Conservation (phyloP, 495 filamentous ascomycete genomes). For the Lasiosphaeria miniovina region DNA sequence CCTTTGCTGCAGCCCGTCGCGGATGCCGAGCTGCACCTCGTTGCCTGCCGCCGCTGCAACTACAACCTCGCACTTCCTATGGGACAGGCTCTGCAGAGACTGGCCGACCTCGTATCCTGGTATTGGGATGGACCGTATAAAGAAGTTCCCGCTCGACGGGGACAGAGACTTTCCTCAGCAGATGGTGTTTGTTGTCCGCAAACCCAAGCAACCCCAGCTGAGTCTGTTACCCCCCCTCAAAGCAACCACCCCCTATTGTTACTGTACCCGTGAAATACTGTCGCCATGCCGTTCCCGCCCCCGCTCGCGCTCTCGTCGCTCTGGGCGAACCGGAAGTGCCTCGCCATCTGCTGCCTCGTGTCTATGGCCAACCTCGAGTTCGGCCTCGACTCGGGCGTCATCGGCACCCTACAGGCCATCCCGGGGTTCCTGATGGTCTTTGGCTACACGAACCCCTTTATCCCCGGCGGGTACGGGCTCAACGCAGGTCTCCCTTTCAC, state of each 20-base stretch:
- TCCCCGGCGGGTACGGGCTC: slow-evolving; percentile 13
- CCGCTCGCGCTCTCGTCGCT: background rate
- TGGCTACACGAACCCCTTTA: slow-evolving; percentile 11
- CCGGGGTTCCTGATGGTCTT: slow-evolving; percentile 51
- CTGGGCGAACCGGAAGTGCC: slow-evolving; percentile 11
- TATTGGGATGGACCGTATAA: too few species aligned
- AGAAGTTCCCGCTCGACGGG: too few species aligned
- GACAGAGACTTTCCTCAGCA: too few species aligned
- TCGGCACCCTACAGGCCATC: slow-evolving; percentile 59
- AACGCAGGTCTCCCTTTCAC: background rate
- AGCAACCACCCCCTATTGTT: background rate
- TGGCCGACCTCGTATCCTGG: too few species aligned
- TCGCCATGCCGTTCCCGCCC: background rate
- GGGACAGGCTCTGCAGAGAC: too few species aligned
- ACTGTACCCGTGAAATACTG: background rate
- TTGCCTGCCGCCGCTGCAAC: too few species aligned
- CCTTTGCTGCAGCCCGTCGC: too few species aligned
- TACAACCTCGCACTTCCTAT: too few species aligned
- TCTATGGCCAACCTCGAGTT: slow-evolving; percentile 14
- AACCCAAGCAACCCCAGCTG: too few species aligned
- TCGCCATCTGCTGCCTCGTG: slow-evolving; percentile 10
- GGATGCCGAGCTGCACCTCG: too few species aligned
- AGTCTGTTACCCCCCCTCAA: too few species aligned
- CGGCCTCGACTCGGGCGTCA: slow-evolving; percentile 24
- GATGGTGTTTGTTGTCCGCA: too few species aligned